Evolutionary conservation across 495 filamentous ascomycete genomes (phyloP).

Genomic region (Aspergillus heteromorphus): DNA sequence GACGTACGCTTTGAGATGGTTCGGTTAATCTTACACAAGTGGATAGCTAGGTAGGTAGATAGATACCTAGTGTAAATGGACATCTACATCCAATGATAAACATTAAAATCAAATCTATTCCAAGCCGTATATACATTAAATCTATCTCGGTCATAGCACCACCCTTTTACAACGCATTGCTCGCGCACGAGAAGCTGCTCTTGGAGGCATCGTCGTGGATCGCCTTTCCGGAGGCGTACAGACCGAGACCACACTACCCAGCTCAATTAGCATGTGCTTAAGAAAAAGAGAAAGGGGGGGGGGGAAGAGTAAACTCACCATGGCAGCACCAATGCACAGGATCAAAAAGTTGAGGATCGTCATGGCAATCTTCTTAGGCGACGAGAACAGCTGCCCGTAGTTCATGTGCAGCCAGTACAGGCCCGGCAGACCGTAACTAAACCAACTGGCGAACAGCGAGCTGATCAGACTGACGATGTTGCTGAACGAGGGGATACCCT

Average conservation of each 20-base stretch:
- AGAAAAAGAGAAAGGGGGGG: background rate
- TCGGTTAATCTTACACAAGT: no score
- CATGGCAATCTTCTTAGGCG: slow-evolving; percentile 20
- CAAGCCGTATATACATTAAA: slow-evolving; percentile 2
- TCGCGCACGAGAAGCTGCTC: slow-evolving; percentile 12
- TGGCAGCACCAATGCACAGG: slow-evolving; percentile 17
- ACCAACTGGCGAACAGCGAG: slow-evolving; percentile 30
- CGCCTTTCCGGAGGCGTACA: slow-evolving; percentile 36
- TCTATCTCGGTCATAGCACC: slow-evolving; percentile 7
- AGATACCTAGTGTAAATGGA: no score
- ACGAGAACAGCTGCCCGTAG: slow-evolving; percentile 15
- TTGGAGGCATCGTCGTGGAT: slow-evolving; percentile 30
- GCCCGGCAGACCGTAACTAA: slow-evolving; percentile 29
- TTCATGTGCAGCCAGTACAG: slow-evolving; percentile 38
- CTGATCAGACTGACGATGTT: slow-evolving; percentile 45
- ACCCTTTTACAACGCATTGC: background rate
- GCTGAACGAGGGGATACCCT: slow-evolving; percentile 61
- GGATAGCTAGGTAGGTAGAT: no score
- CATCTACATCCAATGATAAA: background rate
- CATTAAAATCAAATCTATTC: background rate
- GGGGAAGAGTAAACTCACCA: slow-evolving; percentile 19
- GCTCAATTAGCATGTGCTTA: background rate
- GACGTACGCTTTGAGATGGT: no score
- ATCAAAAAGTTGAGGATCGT: slow-evolving; percentile 22
- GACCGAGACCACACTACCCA: slow-evolving; percentile 34